A percentile compares a stretch with the other conserved stretches of the same genome.
Evolutionary conservation across 2,329 filamentous ascomycete genomes (phyloP).

Genomic region (Raffaelea deltoideospora): DNA sequence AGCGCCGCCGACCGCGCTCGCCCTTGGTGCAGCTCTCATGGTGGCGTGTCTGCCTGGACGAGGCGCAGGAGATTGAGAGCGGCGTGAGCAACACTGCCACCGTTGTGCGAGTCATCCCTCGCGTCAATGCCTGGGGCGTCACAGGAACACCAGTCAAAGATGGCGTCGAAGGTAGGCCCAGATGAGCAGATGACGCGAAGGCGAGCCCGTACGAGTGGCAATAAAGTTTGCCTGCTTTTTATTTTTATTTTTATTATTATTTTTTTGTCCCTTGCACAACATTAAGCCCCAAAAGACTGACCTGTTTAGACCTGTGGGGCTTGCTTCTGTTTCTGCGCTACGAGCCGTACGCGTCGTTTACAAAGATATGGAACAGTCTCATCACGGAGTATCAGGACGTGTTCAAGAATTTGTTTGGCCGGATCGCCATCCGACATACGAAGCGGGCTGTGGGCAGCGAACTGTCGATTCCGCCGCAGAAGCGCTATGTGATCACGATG

Average conservation of each 20-base stretch:
- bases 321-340: slow-evolving; percentile 68
- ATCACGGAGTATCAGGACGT: slow-evolving; percentile 42
- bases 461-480: slow-evolving; percentile 65
- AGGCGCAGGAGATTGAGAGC: slow-evolving; percentile 86
- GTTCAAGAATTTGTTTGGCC: slow-evolving; percentile 55
- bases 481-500: slow-evolving; percentile 72
- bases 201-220: no score
- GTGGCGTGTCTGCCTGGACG: slow-evolving; percentile 72
- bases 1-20: slow-evolving; percentile 51
- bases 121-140: slow-evolving; percentile 81
- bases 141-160: slow-evolving; percentile 82
- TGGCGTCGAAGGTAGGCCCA: slow-evolving; percentile 20
- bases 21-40: slow-evolving; percentile 69
- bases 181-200: no score
- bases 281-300: no score
- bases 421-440: slow-evolving; percentile 67
- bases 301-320: slow-evolving; percentile 53
- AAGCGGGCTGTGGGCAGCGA: slow-evolving; percentile 71
- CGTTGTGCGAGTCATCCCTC: slow-evolving; percentile 65
- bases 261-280: no score
- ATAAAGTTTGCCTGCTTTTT: no score
- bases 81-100: slow-evolving; percentile 71
- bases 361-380: slow-evolving; percentile 53
- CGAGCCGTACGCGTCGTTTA: slow-evolving; percentile 55
- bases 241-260: no score